Evolutionary conservation across 2,329 filamentous ascomycete genomes (phyloP).

Genomic region (Colletotrichum musae): DNA sequence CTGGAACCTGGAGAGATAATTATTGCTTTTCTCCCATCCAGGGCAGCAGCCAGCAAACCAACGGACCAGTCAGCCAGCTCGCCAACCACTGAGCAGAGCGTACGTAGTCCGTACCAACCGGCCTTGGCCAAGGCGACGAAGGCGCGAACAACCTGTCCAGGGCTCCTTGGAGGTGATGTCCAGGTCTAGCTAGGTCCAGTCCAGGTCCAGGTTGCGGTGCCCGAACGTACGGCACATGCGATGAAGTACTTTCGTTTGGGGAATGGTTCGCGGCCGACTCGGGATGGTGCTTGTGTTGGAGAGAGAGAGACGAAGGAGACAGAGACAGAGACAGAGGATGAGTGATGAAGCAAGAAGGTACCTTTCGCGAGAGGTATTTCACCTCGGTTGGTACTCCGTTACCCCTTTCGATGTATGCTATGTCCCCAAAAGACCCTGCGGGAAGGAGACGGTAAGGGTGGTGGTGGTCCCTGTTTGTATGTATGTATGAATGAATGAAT

Average conservation of each 20-base stretch:
- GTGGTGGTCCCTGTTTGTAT: no score
- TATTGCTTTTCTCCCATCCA: conserved; percentile 41
- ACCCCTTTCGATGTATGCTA: neutral
- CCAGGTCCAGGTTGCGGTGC: conserved; percentile 25
- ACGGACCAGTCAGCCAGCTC: conserved; percentile 24
- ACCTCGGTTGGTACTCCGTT: neutral
- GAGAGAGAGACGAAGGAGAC: neutral
- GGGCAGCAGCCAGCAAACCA: conserved; percentile 19
- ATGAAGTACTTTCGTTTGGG: conserved; percentile 27
- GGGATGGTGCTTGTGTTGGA: neutral
- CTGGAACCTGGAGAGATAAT: conserved; percentile 39
- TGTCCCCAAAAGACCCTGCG: no score
- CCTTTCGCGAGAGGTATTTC: conserved; percentile 6
- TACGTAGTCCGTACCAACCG: conserved; percentile 16
- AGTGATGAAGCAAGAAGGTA: neutral
- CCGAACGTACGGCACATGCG: conserved; percentile 35
- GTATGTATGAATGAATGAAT: no score
- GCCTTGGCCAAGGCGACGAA: conserved; percentile 8
- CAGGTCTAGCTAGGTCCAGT: conserved; percentile 13
- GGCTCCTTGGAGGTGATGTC: neutral
- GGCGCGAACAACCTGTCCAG: conserved; percentile 11
- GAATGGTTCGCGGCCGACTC: conserved; percentile 9
- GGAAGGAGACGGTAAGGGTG: conserved; percentile 11
- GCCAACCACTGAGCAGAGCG: conserved; percentile 7
- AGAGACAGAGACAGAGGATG: no score